These are phyloP conservation scores for Trichoderma sp. DNA, from an alignment of 2,329 filamentous ascomycete species.

Conservation along the genomic window DNA sequence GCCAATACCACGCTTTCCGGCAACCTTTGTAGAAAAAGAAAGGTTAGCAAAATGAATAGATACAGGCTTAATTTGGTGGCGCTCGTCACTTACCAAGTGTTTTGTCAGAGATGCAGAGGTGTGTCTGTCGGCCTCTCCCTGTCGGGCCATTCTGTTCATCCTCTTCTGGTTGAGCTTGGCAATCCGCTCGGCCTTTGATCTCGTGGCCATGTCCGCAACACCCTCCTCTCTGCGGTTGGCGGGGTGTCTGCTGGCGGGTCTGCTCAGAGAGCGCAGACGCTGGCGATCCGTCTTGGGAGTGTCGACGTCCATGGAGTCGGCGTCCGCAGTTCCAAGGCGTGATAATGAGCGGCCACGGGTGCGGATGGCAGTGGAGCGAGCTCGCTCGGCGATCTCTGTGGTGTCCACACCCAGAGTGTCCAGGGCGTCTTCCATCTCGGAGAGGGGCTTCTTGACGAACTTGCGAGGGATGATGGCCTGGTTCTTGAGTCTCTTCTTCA, in stretches of 20 bases:
- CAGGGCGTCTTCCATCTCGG: constrained; percentile 83
- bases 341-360: constrained; percentile 70
- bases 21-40: constrained; percentile 60
- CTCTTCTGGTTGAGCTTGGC: constrained; percentile 92
- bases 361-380: constrained; percentile 59
- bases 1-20: constrained; percentile 91
- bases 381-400: constrained; percentile 70
- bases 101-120: constrained; percentile 78
- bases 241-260: constrained; percentile 64
- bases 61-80: neutral
- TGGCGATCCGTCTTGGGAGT: constrained; percentile 49
- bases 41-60: neutral
- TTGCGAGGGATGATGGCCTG: constrained; percentile 88
- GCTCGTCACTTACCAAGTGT: constrained; percentile 72
- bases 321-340: constrained; percentile 63
- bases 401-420: constrained; percentile 85
- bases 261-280: constrained; percentile 72
- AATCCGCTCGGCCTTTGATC: constrained; percentile 80
- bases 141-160: constrained; percentile 97
- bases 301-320: constrained; percentile 76
- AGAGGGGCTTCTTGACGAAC: constrained; percentile 76
- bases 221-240: constrained; percentile 74
- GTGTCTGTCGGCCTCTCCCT: constrained; percentile 96
- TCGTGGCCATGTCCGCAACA: constrained; percentile 65
- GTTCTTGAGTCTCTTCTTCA: constrained; percentile 98